These are phyloP conservation scores for Allium sativum DNA, from an alignment of 106 monocot species.

Conservation along the genomic window DNA sequence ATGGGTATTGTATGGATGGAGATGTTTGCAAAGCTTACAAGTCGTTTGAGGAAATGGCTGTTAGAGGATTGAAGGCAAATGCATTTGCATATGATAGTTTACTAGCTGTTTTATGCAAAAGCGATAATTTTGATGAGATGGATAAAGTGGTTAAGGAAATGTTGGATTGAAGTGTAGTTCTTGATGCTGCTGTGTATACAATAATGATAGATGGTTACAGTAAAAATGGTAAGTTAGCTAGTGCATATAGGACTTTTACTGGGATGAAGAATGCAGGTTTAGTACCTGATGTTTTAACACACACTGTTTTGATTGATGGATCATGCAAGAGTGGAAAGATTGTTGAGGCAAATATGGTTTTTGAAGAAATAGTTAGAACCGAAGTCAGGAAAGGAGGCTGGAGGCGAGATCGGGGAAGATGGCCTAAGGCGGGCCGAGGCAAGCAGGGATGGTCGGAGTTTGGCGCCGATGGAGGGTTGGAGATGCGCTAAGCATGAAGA, in stretches of 20 bases:
- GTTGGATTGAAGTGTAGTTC: constrained; percentile 30
- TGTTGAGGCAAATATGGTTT: constrained; percentile 36
- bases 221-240: constrained; percentile 30
- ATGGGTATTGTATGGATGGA: constrained; percentile 53
- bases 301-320: constrained; percentile 61
- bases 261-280: constrained; percentile 51
- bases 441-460: no score
- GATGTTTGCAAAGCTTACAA: constrained; percentile 37
- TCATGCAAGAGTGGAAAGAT: constrained; percentile 43
- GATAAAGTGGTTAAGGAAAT: constrained; percentile 42
- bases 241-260: constrained; percentile 25
- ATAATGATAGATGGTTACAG: constrained; percentile 58
- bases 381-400: no score
- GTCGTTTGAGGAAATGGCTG: constrained; percentile 49
- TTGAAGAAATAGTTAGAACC: constrained; percentile 56
- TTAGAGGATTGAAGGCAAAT: constrained; percentile 53
- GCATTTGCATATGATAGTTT: constrained; percentile 62
- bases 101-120: constrained; percentile 39
- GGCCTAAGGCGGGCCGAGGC: no score
- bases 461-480: no score
- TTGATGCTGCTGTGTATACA: constrained; percentile 67
- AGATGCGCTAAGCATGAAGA: no score
- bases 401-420: no score
- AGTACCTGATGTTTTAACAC: constrained; percentile 50
- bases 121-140: constrained; percentile 36